Evolutionary conservation across 73 alveolate genomes (phyloP).

Genomic region (Strombidium stylifer): DNA sequence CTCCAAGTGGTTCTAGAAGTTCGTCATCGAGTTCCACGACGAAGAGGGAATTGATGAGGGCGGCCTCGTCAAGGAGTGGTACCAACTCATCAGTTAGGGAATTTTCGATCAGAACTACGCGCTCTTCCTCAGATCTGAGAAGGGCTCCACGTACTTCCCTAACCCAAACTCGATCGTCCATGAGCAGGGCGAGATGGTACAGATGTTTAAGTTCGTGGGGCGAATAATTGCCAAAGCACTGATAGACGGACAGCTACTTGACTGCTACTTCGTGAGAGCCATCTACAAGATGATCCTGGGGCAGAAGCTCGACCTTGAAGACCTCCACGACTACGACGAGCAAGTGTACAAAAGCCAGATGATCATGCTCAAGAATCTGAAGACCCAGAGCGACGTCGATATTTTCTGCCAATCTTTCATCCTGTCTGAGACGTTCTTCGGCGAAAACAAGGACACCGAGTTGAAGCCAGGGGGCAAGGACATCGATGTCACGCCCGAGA

Average conservation of each 20-base stretch:
- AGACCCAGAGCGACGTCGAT: slow-evolving; percentile 70
- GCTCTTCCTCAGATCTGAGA: slow-evolving; percentile 64
- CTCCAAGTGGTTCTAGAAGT: slow-evolving; percentile 55
- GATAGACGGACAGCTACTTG: slow-evolving; percentile 84
- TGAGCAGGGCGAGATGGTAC: slow-evolving; percentile 86
- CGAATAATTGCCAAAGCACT: slow-evolving; percentile 96
- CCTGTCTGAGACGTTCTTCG: slow-evolving; percentile 80
- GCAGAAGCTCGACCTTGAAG: slow-evolving; percentile 88
- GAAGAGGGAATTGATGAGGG: slow-evolving; percentile 99
- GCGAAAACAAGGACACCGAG: slow-evolving; percentile 80
- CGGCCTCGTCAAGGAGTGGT: slow-evolving; percentile 98
- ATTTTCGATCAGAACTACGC: slow-evolving; percentile 96
- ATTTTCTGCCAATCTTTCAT: slow-evolving; percentile 31
- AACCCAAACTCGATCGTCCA: slow-evolving; percentile 66
- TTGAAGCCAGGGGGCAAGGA: slow-evolving; percentile 87
- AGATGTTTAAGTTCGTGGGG: slow-evolving; percentile 94
- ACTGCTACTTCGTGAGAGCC: slow-evolving; percentile 95
- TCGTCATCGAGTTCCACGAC: slow-evolving; percentile 72
- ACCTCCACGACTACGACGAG: slow-evolving; percentile 96
- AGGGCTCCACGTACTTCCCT: slow-evolving; percentile 68
- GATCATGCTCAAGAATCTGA: too few relatives aligned
- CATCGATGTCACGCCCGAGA: slow-evolving; percentile 81
- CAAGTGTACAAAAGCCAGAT: slow-evolving; percentile 80
- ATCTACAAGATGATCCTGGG: slow-evolving; percentile 96
- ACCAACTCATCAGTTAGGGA: slow-evolving; percentile 82